Evolutionary conservation across 169 alveolate genomes (phyloP).

Genomic region (Eimeria praecox): DNA sequence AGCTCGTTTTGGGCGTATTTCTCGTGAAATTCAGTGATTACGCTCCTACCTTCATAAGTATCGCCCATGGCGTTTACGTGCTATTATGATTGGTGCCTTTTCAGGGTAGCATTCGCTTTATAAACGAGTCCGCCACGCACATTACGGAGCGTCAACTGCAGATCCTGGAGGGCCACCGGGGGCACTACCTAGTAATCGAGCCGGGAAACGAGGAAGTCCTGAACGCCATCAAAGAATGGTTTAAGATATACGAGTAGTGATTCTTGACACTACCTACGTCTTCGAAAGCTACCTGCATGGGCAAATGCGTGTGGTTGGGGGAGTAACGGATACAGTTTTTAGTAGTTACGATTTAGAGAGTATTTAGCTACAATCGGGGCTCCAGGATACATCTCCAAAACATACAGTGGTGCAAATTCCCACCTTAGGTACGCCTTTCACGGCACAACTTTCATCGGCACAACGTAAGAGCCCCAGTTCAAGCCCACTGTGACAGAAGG

Average conservation of each 20-base stretch:
- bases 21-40: neutral
- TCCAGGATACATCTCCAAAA: neutral
- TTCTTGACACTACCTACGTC: neutral
- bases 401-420: neutral
- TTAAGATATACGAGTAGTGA: neutral
- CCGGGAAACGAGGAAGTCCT: conserved; percentile 43
- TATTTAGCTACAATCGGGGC: neutral
- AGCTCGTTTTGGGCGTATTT: neutral
- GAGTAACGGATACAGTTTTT: neutral
- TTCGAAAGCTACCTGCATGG: neutral
- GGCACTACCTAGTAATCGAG: conserved; percentile 66
- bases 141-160: conserved; percentile 42
- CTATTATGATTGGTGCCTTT: neutral
- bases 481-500: neutral
- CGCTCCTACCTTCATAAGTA: neutral
- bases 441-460: too few species aligned
- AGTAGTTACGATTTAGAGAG: neutral
- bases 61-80: neutral
- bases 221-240: conserved; percentile 26
- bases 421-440: neutral
- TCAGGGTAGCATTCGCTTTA: conserved; percentile 64
- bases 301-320: neutral
- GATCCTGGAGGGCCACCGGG: conserved; percentile 53
- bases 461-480: neutral
- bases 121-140: conserved; percentile 30